Evolutionary conservation across 1,284 basidiomycete genomes (phyloP).

Genomic region (Ganoderma multipileum): DNA sequence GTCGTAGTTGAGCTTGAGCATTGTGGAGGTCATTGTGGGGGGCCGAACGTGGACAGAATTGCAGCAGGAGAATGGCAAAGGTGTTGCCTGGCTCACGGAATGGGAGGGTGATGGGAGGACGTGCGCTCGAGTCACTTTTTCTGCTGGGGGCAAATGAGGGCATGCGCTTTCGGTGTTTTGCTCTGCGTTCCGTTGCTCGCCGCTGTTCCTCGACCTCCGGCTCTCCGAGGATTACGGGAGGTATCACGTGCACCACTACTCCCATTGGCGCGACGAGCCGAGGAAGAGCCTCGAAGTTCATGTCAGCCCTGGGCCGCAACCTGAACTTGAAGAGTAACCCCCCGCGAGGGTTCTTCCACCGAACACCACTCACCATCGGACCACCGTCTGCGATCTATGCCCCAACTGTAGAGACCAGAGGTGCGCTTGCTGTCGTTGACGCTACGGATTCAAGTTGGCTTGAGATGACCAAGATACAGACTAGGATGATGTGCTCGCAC

Average conservation of each 20-base stretch:
- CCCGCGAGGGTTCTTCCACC: too few relatives aligned
- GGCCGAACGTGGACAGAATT: not conserved
- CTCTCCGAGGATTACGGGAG: constrained; percentile 15
- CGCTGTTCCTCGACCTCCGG: constrained; percentile 17
- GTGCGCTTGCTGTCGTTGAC: not conserved
- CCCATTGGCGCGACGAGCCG: constrained; percentile 4
- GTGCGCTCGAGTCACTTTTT: constrained; percentile 14
- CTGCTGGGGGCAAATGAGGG: constrained; percentile 13
- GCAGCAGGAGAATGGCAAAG: not conserved
- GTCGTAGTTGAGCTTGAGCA: constrained; percentile 32
- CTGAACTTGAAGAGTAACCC: not conserved
- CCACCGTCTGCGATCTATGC: too few relatives aligned
- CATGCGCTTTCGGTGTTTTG: constrained; percentile 16
- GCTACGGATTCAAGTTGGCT: not conserved
- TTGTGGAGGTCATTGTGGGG: constrained; percentile 22
- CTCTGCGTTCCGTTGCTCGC: constrained; percentile 25
- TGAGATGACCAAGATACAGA: constrained; percentile 15
- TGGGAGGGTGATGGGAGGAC: constrained; percentile 4
- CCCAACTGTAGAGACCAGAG: not conserved
- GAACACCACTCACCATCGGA: too few relatives aligned
- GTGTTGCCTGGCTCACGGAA: not conserved
- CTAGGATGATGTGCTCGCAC: constrained; percentile 27
- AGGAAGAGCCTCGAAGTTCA: not conserved
- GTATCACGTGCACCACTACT: constrained; percentile 21
- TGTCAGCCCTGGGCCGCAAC: not conserved